These are phyloP conservation scores for Lotus japonicus DNA, from an alignment of 306 rosid species.

Conservation along the genomic window DNA sequence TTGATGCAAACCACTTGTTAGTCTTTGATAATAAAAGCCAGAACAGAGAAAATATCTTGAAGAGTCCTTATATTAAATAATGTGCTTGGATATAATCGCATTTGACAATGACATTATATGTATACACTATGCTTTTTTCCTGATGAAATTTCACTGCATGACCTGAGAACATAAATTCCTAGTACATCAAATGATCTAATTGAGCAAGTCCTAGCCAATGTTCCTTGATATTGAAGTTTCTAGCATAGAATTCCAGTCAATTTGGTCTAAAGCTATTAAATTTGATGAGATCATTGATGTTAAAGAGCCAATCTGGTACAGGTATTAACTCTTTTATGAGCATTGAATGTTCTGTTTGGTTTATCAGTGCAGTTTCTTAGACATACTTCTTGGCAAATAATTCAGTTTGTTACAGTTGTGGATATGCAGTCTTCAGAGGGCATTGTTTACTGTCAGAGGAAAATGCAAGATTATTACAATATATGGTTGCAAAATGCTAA, in stretches of 20 bases:
- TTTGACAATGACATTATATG: not conserved
- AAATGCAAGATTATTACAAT: too few species aligned
- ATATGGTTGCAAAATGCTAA: too few species aligned
- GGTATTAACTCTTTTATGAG: not conserved
- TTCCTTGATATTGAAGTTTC: not conserved
- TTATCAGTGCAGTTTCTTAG: too few species aligned
- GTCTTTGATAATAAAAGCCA: not conserved
- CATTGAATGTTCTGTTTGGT: not conserved
- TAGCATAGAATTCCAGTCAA: not conserved
- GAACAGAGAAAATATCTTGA: not conserved
- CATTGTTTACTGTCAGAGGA: too few species aligned
- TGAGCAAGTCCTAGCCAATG: not conserved
- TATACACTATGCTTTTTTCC: not conserved
- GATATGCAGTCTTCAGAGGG: too few species aligned
- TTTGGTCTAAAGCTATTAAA: not conserved
- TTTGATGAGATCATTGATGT: not conserved
- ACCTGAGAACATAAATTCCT: not conserved
- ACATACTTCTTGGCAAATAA: too few species aligned
- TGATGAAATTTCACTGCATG: not conserved
- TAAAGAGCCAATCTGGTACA: not conserved
- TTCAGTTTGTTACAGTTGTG: too few species aligned
- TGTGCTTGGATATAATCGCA: not conserved
- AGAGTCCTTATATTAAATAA: not conserved
- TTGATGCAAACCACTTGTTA: not conserved
- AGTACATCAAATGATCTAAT: conserved; percentile 13